Evolutionary conservation across 768 basidiomycete genomes (phyloP).

Genomic region (Rubroboletus satanas): DNA sequence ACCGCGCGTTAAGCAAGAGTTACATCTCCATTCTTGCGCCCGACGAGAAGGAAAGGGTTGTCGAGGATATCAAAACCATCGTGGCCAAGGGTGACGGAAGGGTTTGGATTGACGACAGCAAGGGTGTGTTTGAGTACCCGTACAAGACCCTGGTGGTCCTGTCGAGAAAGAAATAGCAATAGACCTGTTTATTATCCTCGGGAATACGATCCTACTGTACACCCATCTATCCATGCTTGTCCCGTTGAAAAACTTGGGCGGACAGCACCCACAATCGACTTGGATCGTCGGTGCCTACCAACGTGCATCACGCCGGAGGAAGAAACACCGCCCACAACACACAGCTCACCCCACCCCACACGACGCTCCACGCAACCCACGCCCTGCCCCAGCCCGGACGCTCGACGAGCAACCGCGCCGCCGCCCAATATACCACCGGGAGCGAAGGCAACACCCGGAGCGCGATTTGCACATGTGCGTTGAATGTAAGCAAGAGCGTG

Average conservation of each 20-base stretch:
- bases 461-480: slow-evolving; percentile 84
- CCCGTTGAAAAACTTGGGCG: too few species aligned
- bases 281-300: background rate
- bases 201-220: background rate
- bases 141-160: slow-evolving; percentile 67
- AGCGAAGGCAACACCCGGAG: slow-evolving; percentile 73
- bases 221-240: background rate
- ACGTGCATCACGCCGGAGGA: slow-evolving; percentile 70
- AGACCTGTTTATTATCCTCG: background rate
- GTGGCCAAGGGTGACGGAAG: slow-evolving; percentile 57
- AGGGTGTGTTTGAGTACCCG: slow-evolving; percentile 76
- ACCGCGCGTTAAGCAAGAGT: slow-evolving; percentile 79
- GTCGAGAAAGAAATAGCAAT: slow-evolving; percentile 37
- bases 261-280: background rate
- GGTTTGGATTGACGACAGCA: slow-evolving; percentile 70
- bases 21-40: slow-evolving; percentile 67
- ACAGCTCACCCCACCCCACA: slow-evolving; percentile 70
- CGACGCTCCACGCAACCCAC: slow-evolving; percentile 76
- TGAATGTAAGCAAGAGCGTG: slow-evolving; percentile 62
- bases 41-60: slow-evolving; percentile 53
- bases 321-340: slow-evolving; percentile 83
- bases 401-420: slow-evolving; percentile 59
- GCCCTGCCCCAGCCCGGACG: slow-evolving; percentile 44
- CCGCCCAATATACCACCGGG: slow-evolving; percentile 84
- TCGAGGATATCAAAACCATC: slow-evolving; percentile 49